These are phyloP conservation scores for Tanacetum coccineum DNA, from an alignment of 129 eudicot species.

Conservation along the genomic window DNA sequence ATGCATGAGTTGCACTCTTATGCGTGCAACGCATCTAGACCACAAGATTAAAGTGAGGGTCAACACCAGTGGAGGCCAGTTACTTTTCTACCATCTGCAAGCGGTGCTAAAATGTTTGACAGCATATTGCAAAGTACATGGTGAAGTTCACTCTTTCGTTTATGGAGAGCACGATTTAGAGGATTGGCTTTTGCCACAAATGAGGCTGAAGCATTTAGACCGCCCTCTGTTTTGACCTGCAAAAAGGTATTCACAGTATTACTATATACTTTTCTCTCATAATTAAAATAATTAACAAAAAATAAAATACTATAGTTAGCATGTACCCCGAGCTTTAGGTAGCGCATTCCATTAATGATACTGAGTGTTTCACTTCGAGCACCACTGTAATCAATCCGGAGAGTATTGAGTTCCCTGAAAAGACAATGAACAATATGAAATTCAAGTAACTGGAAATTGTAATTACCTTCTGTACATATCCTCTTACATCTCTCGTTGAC, in stretches of 20 bases:
- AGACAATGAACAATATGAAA: too few relatives aligned
- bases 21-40: too few relatives aligned
- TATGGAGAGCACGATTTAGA: conserved; percentile 83
- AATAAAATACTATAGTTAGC: neutral
- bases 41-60: too few relatives aligned
- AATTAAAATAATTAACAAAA: neutral
- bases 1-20: too few relatives aligned
- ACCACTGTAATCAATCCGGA: conserved; percentile 84
- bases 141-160: conserved; percentile 94
- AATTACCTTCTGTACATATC: too few relatives aligned
- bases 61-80: too few relatives aligned
- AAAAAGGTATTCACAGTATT: conserved; percentile 14
- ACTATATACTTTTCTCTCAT: conserved; percentile 10
- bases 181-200: conserved; percentile 99
- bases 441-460: too few relatives aligned
- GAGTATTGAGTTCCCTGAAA: conserved; percentile 96
- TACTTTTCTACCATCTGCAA: conserved; percentile 93
- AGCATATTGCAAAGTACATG: conserved; percentile 97
- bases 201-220: conserved; percentile 91
- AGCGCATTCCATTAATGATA: conserved; percentile 96
- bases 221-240: conserved; percentile 97
- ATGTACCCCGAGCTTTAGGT: conserved; percentile 96
- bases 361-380: conserved; percentile 96
- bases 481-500: too few relatives aligned
- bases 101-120: conserved; percentile 90